Base-by-base conservation (phyloP, 148 eudicot genomes). In the Rhododendron henanense region DNA sequence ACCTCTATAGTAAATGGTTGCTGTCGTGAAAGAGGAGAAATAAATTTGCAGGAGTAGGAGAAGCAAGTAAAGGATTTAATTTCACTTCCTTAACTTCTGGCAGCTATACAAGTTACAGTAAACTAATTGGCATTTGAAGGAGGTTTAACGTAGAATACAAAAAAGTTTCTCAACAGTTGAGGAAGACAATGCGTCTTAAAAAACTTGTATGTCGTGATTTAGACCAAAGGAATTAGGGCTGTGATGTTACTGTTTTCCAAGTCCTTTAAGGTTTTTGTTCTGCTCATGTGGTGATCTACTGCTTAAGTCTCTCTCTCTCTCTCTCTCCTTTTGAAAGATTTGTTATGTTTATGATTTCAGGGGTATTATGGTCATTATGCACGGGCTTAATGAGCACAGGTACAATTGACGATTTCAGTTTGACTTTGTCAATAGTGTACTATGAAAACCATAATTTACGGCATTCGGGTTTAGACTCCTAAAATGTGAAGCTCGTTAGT, bases 301-400 rank as follows among this genome's bases (percentile, higher is more conserved):
- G 71, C 71, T 23, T 23, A 6, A 23, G 28, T 65, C 73, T 25
- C 73, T 25, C 73, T 25, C 33, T n/a, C 73, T 74, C 35, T 47
- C 63, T 57, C 63, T 57, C 63, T 13, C 50, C 37, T 50, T 48
- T 41, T 39, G 25, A 84, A 51, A 5, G 47, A 2, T 16, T 41
- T 77, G 53, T 67, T 73, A 9, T 57, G 53, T 84, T 5, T 75
- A 13, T 87, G 15, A 85, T 88, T 92, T 81, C 99, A 96, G 99
- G 99, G 98, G 96, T 77, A 93, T 96, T 79, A 81, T 96, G 59
- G 92, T 96, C 77, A 92, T 96, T 83, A 91, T 96, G 45, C 99
- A 96, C 44, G 98, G 99, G 87, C 99, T 96, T 76, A 96, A 96
- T 85, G 99, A 96, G 89, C 99, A 96, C 88, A 92, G 99, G 99